Conservation (phyloP, 2,329 filamentous ascomycete species). For the Atkinsonella hypoxylon region DNA sequence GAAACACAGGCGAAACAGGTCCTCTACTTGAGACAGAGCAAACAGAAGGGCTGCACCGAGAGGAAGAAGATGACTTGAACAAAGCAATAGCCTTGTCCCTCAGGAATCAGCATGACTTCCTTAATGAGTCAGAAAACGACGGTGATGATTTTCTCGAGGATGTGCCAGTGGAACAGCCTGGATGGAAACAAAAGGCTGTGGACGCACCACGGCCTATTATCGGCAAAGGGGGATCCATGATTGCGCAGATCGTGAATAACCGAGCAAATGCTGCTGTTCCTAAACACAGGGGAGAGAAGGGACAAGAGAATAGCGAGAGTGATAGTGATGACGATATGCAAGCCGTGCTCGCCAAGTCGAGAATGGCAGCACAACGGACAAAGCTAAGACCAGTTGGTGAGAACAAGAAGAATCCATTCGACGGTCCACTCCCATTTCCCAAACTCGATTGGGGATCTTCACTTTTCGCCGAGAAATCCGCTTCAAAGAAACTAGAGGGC, state of each 20-base stretch:
- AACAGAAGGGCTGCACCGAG: constrained; percentile 25
- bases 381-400: constrained; percentile 27
- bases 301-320: constrained; percentile 30
- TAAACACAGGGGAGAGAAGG: constrained; percentile 21
- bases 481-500: constrained; percentile 11
- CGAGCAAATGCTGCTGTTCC: constrained; percentile 51
- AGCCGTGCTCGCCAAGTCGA: constrained; percentile 61
- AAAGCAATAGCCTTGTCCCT: constrained; percentile 79
- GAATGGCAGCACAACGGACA: constrained; percentile 38
- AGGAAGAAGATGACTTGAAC: constrained; percentile 52
- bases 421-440: constrained; percentile 82
- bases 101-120: constrained; percentile 43
- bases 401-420: constrained; percentile 52
- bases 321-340: constrained; percentile 75
- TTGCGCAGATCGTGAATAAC: constrained; percentile 65
- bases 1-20: constrained; percentile 15
- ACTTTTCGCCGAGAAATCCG: constrained; percentile 36
- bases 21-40: constrained; percentile 16
- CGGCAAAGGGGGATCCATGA: constrained; percentile 44
- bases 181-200: constrained; percentile 45
- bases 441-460: constrained; percentile 61
- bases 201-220: constrained; percentile 37
- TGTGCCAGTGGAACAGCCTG: constrained; percentile 30
- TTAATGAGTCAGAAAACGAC: constrained; percentile 25
- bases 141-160: constrained; percentile 38